Evolutionary conservation across 2,329 filamentous ascomycete species (phyloP), one percentile per base, ranked within the genome.

Genomic region (Herpotrichia juniperi): DNA sequence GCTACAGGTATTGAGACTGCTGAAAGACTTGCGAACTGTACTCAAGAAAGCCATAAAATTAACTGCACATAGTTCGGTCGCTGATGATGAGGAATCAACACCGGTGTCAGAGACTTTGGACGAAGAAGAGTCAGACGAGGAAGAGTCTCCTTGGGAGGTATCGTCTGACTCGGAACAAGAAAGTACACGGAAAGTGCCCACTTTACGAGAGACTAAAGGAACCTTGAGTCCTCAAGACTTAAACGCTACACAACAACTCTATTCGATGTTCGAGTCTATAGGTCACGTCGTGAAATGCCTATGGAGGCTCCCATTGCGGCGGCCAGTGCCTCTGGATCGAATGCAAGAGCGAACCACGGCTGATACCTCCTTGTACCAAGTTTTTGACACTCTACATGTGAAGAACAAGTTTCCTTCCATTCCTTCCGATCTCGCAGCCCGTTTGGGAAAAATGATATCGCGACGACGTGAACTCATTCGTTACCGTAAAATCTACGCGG

Each of bases 381-480:
- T 25, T 14, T 57, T 55, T 26, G 52, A 57, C 46, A 19, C 42
- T 17, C 11, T 53, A 7, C 43, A 57, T 31, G 45, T 55, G 7
- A 44, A 21, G 7, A 51, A 55, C 19, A 57, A 55, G 30, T 50
- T 55, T 22, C 50, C 50, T 7, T 2, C 2, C 2, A 6, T 53
- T n/a, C 24, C 48, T 24, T 8, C 37, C 7, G 30, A 17, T 5
- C 22, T 53, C 2, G 46, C 42, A 6, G 28, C 42, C 9, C 45
- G 51, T 10, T 28, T 57, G 4, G 51, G 40, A 2, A 55, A 43
- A 24, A 42, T 52, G 52, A 57, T 54, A 8, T 45, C 54, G 6
- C 39, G 46, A 9, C 45, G 52, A 19, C 53, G 52, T 19, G 51
- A 54, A 25, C 7, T 52, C 11, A 22, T 54, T 10, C 25, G 46